Evolutionary conservation across 2,329 filamentous ascomycete genomes (phyloP).

Genomic region (Botrytis deweyae): DNA sequence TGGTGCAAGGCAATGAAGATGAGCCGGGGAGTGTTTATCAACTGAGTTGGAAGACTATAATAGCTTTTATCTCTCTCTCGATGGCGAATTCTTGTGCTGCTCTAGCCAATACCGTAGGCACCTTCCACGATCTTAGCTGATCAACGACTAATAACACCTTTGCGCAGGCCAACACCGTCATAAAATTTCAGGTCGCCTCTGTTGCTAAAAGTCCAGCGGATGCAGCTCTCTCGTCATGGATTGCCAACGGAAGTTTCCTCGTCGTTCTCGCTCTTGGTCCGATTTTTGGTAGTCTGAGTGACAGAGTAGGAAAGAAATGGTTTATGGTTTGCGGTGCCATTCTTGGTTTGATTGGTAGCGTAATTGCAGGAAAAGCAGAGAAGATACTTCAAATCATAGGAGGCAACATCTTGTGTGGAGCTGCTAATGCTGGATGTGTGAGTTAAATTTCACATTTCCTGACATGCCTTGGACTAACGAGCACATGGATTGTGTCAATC

Average conservation of each 20-base stretch:
- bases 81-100: constrained; percentile 27
- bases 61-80: constrained; percentile 25
- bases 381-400: constrained; percentile 24
- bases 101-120: constrained; percentile 27
- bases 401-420: constrained; percentile 26
- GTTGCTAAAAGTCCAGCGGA: constrained; percentile 24
- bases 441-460: constrained; percentile 1
- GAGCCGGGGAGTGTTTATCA: constrained; percentile 26
- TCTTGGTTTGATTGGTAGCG: constrained; percentile 24
- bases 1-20: constrained; percentile 19
- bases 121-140: neutral
- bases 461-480: neutral
- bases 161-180: constrained; percentile 26
- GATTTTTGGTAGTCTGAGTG: constrained; percentile 26
- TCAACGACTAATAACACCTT: neutral
- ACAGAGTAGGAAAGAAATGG: constrained; percentile 30
- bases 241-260: constrained; percentile 28
- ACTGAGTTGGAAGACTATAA: constrained; percentile 25
- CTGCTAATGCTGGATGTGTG: constrained; percentile 28
- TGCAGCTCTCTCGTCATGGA: constrained; percentile 26
- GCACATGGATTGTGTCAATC: constrained; percentile 25
- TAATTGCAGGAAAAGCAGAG: constrained; percentile 25
- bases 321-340: constrained; percentile 27
- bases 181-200: constrained; percentile 28
- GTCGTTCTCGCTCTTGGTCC: constrained; percentile 27